Percentiles rank a stretch among this genome's conserved stretches.
These are phyloP conservation scores for Diaporthe aspalathi DNA, from an alignment of 2,329 filamentous ascomycete species.

Conservation along the genomic window DNA sequence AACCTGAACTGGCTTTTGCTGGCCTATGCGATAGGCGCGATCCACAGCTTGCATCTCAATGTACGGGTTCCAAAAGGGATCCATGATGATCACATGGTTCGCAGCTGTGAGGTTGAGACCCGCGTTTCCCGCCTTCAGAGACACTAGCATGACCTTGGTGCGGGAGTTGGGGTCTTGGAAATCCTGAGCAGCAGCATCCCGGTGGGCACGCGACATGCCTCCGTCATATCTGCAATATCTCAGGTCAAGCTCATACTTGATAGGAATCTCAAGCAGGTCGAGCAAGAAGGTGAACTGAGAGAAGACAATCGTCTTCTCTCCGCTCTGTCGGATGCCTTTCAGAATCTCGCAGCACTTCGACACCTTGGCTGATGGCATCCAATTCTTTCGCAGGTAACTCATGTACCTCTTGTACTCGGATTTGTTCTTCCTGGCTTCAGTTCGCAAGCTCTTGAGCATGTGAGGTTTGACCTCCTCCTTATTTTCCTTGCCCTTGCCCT, in stretches of 20 bases:
- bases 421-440: conserved; percentile 72
- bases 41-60: conserved; percentile 94
- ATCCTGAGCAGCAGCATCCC: conserved; percentile 73
- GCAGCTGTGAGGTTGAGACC: conserved; percentile 88
- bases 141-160: conserved; percentile 79
- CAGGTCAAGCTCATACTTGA: conserved; percentile 64
- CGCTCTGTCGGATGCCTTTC: conserved; percentile 56
- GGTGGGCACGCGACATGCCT: conserved; percentile 74
- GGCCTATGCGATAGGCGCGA: conserved; percentile 88
- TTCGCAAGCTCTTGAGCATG: conserved; percentile 64
- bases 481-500: conserved; percentile 59
- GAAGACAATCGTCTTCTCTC: conserved; percentile 85
- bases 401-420: conserved; percentile 77
- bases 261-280: conserved; percentile 80
- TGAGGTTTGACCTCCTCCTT: conserved; percentile 52
- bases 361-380: conserved; percentile 80
- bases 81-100: conserved; percentile 85
- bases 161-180: conserved; percentile 68
- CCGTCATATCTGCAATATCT: conserved; percentile 80
- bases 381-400: conserved; percentile 74
- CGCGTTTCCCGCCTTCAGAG: conserved; percentile 83
- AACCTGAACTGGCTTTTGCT: conserved; percentile 78
- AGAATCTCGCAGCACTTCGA: conserved; percentile 76
- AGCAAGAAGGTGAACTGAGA: conserved; percentile 84
- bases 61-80: conserved; percentile 95